phyloP scores from a whole-genome alignment of 108 stramenopile species.

The Fragilaria crotonensis region DNA sequence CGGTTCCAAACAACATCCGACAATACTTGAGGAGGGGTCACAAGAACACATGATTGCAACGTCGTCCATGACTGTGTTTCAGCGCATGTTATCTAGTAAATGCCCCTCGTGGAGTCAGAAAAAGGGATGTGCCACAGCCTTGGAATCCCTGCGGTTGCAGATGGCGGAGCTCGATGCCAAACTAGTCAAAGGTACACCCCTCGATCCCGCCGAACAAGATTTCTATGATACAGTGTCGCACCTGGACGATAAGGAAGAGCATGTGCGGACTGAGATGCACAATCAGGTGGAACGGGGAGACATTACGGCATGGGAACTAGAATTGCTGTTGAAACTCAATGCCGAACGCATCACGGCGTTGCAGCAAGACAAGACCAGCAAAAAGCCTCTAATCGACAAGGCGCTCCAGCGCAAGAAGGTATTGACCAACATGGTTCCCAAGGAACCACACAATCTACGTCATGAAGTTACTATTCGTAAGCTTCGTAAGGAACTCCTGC shows the following conservation, averaged over 20 bases:
- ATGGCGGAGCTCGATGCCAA: slow-evolving; percentile 64
- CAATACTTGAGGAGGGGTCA: slow-evolving; percentile 45
- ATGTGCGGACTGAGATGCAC: slow-evolving; percentile 51
- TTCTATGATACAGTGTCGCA: slow-evolving; percentile 71
- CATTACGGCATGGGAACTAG: slow-evolving; percentile 46
- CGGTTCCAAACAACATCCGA: slow-evolving; percentile 9
- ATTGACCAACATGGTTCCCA: slow-evolving; percentile 27
- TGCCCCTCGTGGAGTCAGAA: slow-evolving; percentile 84
- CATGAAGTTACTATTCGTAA: slow-evolving; percentile 49
- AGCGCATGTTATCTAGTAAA: slow-evolving; percentile 44
- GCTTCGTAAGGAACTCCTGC: slow-evolving; percentile 48
- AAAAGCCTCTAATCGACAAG: slow-evolving; percentile 26
- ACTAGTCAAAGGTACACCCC: slow-evolving; percentile 60
- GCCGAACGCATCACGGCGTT: slow-evolving; percentile 49
- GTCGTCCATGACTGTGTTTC: slow-evolving; percentile 55
- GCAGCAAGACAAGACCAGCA: slow-evolving; percentile 43
- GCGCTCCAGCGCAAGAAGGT: slow-evolving; percentile 42
- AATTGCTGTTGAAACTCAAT: slow-evolving; percentile 47
- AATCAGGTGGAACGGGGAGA: slow-evolving; percentile 64
- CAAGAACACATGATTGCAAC: slow-evolving; percentile 63
- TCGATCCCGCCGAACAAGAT: slow-evolving; percentile 69
- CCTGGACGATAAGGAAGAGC: slow-evolving; percentile 53
- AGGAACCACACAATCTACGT: slow-evolving; percentile 44
- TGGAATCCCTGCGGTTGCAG: slow-evolving; percentile 37
- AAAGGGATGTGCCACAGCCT: slow-evolving; percentile 49